Conservation (phyloP, 441 rosid genomes). For the Flueggea neowawraea region DNA sequence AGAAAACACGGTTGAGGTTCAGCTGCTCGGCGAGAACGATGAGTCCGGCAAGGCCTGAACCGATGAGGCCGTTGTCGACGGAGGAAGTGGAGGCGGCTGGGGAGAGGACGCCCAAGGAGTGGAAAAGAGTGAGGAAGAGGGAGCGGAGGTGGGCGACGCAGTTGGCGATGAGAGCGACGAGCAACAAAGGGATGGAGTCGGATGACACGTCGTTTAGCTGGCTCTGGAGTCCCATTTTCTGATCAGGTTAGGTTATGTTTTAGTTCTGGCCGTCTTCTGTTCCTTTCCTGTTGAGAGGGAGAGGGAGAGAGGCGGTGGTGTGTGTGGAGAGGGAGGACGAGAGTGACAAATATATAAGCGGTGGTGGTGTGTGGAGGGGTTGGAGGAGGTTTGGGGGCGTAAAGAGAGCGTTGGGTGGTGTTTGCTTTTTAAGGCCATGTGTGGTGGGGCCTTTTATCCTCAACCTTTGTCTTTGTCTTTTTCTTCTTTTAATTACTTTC, state of each 20-base stretch:
- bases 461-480: background rate
- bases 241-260: background rate
- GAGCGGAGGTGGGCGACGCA: conserved; percentile 43
- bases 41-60: conserved; percentile 53
- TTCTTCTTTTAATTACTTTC: background rate
- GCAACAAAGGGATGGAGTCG: conserved; percentile 58
- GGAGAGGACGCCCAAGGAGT: conserved; percentile 11
- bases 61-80: conserved; percentile 20
- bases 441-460: conserved; percentile 16
- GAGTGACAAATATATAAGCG: too few relatives aligned
- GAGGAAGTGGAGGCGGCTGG: conserved; percentile 12
- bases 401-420: background rate
- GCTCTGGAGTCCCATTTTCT: conserved; percentile 55
- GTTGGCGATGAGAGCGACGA: conserved; percentile 52
- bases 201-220: conserved; percentile 71
- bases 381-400: conserved; percentile 1
- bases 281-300: too few relatives aligned
- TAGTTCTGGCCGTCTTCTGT: background rate
- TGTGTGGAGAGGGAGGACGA: background rate
- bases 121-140: conserved; percentile 22
- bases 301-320: too few relatives aligned
- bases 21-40: conserved; percentile 73
- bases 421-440: conserved; percentile 14
- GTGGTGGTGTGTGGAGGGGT: background rate
- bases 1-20: conserved; percentile 46